Evolutionary conservation across 148 eudicot species (phyloP).

Genomic region (Tetragonia tetragonoides): DNA sequence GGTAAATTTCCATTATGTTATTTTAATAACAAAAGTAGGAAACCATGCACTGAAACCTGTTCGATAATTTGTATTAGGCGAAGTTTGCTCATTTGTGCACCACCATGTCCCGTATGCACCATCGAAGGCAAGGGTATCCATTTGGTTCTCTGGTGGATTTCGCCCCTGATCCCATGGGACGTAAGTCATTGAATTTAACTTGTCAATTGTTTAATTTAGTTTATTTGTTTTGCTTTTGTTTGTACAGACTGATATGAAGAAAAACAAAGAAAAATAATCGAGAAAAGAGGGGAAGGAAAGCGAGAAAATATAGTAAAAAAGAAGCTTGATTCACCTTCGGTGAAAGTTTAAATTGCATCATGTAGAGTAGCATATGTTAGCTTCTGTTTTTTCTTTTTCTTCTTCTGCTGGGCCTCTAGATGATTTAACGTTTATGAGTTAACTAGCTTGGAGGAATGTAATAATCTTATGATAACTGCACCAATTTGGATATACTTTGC

Average conservation of each 20-base stretch:
- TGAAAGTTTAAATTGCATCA: too few relatives aligned
- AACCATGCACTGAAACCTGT: background rate
- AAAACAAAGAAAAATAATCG: too few relatives aligned
- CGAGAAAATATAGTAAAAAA: too few relatives aligned
- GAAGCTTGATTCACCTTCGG: too few relatives aligned
- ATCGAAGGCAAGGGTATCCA: conserved; percentile 93
- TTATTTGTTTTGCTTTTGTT: background rate
- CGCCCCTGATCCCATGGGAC: conserved; percentile 95
- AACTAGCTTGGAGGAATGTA: background rate
- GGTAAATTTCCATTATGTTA: conserved; percentile 30
- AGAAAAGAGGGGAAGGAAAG: too few relatives aligned
- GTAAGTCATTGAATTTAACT: conserved; percentile 48
- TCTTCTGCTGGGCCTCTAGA: background rate
- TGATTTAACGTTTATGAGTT: background rate
- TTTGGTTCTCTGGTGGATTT: conserved; percentile 97
- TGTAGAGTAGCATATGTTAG: too few relatives aligned
- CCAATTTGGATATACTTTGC: background rate
- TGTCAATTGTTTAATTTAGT: background rate
- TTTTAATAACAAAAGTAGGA: background rate
- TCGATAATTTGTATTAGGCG: conserved; percentile 47
- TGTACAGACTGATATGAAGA: background rate
- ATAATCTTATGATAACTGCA: background rate
- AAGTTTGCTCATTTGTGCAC: conserved; percentile 97
- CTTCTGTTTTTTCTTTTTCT: too few relatives aligned
- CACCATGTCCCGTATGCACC: conserved; percentile 97